Base-by-base conservation (phyloP, 2,329 filamentous ascomycete genomes). In the Bisporella sp. region DNA sequence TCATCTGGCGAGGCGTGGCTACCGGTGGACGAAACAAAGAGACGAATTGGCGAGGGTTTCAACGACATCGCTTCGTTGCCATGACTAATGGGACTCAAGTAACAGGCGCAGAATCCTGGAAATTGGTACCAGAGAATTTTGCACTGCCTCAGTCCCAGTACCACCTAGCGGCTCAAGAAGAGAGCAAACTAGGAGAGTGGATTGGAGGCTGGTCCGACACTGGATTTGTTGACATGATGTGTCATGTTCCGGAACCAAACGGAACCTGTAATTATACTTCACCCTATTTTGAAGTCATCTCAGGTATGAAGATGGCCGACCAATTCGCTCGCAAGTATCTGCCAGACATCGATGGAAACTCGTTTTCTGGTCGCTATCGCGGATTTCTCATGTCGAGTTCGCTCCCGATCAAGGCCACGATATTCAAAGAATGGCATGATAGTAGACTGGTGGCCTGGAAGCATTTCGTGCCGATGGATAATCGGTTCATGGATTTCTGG, bases 351-450 rank as follows among this genome's bases (percentile, higher is more conserved):
- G 88, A 93, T 65, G 88, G 87, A 31, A 84, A 87, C 69, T 81
- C 76, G 8, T 86, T 85, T 61, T 84, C 79, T 13, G 84, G 84
- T 1, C 79, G 85, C 1, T 88, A 85, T 58, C 74, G 83, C 3
- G 80, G 77, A 0, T 89, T 91, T 65, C 69, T 92, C 31, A 74
- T 79, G 41, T 86, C 80, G 9, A 85, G 79, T 0, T 82, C 78
- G 2, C 66, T 91, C 4, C 85, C 85, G 0, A 79, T 93, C 69
- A 93, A 92, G 69, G 80, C 85, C 1, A 89, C 87, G 0, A 71
- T 92, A 31, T 93, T 84, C 69, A 76, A 79, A 6, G 88, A 93
- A 65, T 93, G 88, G 88, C 87, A 91, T 62, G 87, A 91, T 64
- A 77, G 76, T 43, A 75, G 88, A 1, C 71, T 93, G 1, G 71